These are phyloP conservation scores for Pythium monospermum DNA, from an alignment of 352 stramenopile species.

Conservation along the genomic window DNA sequence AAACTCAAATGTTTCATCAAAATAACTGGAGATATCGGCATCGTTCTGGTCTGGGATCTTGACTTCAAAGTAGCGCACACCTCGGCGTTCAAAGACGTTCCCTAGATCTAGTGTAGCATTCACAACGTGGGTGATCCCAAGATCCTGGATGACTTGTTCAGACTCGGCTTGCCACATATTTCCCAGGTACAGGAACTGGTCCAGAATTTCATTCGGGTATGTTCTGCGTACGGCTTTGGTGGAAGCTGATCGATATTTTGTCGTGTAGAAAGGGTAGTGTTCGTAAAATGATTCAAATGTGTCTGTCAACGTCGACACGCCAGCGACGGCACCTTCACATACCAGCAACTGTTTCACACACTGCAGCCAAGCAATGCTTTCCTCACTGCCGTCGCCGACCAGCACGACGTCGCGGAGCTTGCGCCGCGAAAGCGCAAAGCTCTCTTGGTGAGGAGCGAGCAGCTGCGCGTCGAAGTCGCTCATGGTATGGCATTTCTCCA, in stretches of 20 bases:
- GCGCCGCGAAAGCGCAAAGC: conserved; percentile 28
- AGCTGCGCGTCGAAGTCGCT: conserved; percentile 23
- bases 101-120: conserved; percentile 55
- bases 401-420: conserved; percentile 50
- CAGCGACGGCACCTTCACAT: conserved; percentile 36
- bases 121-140: conserved; percentile 71
- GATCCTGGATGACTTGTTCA: conserved; percentile 40
- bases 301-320: conserved; percentile 39
- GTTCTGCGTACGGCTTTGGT: conserved; percentile 23
- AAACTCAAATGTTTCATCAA: conserved; percentile 43
- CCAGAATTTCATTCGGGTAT: conserved; percentile 70
- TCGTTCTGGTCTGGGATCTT: conserved; percentile 44
- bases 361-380: conserved; percentile 32
- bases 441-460: conserved; percentile 12
- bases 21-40: conserved; percentile 40
- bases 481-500: conserved; percentile 8
- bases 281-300: conserved; percentile 34
- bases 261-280: conserved; percentile 70
- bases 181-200: conserved; percentile 59
- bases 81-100: conserved; percentile 45
- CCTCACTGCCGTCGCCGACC: conserved; percentile 32
- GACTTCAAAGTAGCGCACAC: conserved; percentile 55
- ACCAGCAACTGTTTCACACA: conserved; percentile 38
- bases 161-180: conserved; percentile 73
- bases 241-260: neutral